Evolutionary conservation across 176 grass and related monocot genomes (phyloP).

Genomic region (Triticum urartu): DNA sequence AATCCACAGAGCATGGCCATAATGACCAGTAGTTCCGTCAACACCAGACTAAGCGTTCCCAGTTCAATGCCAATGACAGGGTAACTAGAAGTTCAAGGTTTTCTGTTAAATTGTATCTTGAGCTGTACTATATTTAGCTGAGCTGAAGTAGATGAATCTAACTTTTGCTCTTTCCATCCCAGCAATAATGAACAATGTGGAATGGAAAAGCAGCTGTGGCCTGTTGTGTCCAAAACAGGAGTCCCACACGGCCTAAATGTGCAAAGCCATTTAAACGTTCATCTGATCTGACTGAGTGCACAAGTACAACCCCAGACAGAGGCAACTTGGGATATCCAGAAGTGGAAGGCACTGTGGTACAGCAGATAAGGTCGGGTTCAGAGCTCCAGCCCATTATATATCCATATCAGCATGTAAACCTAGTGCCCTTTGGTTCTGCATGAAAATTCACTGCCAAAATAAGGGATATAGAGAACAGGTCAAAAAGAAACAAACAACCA

Average conservation of each 20-base stretch:
- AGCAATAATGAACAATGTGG: not conserved
- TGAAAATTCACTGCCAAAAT: not conserved
- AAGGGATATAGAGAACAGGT: not conserved
- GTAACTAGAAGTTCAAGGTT: not conserved
- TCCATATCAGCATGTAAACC: not conserved
- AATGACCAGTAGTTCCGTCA: not conserved
- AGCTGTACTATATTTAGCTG: too few species aligned
- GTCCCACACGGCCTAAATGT: not conserved
- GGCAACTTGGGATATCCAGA: not conserved
- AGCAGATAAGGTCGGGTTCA: not conserved
- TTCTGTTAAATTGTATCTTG: not conserved
- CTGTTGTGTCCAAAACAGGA: not conserved
- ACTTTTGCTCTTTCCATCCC: not conserved
- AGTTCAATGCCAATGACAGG: slow-evolving; percentile 4
- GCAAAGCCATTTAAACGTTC: not conserved
- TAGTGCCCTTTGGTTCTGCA: not conserved
- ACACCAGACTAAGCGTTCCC: not conserved
- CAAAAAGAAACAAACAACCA: not conserved
- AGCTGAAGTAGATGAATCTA: not conserved
- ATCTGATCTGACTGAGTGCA: not conserved
- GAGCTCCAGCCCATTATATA: not conserved
- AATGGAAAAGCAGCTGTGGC: not conserved
- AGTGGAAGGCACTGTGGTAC: not conserved
- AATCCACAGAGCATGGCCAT: not conserved
- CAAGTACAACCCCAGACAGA: not conserved